Evolutionary conservation across 1,284 basidiomycete species (phyloP), one percentile per base, ranked within the genome.

Genomic region (Lentinula novae-zelandiae): DNA sequence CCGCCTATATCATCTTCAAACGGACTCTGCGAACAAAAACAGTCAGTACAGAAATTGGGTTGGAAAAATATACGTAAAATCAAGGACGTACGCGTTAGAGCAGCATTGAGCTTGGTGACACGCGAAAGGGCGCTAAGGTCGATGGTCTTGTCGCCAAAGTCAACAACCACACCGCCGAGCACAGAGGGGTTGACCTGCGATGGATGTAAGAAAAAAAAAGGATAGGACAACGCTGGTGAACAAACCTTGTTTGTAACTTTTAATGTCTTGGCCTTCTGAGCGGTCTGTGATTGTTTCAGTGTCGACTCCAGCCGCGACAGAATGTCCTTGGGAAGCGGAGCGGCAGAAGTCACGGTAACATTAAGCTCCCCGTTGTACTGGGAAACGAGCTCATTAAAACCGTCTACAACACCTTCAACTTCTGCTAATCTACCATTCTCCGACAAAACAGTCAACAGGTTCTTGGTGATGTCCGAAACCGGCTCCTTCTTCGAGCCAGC

Each of bases 121-220:
- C 93, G 91, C 63, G 91, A 93, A 58, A 89, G 88, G 59, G 97
- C 96, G 69, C 92, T 95, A 66, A 98, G 84, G 78, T 99, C 97
- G 69, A 98, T 92, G 60, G 93, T 95, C 83, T 96, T 96, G 82
- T 98, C 96, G 67, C 95, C 97, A 74, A 99, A 96, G 80, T 99
- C 96, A 60, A 99, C 91, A 62, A 97, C 82, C 64, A 98, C 78
- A 60, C 96, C 96, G 63, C 95, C 95, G 62, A 97, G 78, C 63
- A 96, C 80, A 15, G 85, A 79, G 53, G 93, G 87, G 81, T 96
- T 95, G 70, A 97, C 90, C 92, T 95, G 63, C 10, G 7, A 53
- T 12, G 15, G 20, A 46, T 52, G 33, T 62, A 40, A 17, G 12
- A 58, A 60, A 66, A 57, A 57, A 57, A 62, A 48, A 44, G 38